Base-by-base conservation (phyloP, 176 grass and related monocot genomes). In the Aegilops tauschii region DNA sequence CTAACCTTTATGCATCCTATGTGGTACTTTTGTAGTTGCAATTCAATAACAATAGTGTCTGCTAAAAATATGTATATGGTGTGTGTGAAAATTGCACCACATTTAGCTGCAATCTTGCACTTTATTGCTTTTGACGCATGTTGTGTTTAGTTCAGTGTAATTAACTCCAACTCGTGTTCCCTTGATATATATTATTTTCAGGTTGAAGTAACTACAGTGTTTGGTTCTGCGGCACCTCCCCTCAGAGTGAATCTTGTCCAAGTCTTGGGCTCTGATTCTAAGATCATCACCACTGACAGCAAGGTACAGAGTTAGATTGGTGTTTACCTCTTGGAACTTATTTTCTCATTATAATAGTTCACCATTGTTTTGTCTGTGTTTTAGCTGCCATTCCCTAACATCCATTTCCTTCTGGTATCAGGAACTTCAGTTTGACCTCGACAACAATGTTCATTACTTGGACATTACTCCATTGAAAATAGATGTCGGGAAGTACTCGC, bases 161-260 rank as follows among this genome's bases (percentile, higher is more conserved):
- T 73, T 84, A 65, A 65, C 58, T 74, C 6, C 25, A 66, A 25
- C 23, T 85, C 29, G 5, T 42, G 5, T 61, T 83, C 64, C 40
- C 80, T 87, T 1, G 12, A 37, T 75, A 17, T 35, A 20, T 78
- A 63, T 69, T 79, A 25, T 79, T 83, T 84, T 93, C 87, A 99
- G 97, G 94, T 93, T 90, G 94, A 99, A 87, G 97, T 97, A 32
- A 99, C 94, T 71, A 99, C 92, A 69, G 87, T 99, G 17, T 97
- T 97, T 84, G 97, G 97, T 83, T 91, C 97, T 85, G 65, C 86
- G 54, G 85, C 94, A 79, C 94, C 97, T 90, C 86, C 85, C 4
- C 83, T 99, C 54, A 92, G 84, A 81, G 94, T 99, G 64, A 92
- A 82, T 84, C 83, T 99, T 54, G 87, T 92, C 34, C 90, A 90